Evolutionary conservation across 1,284 basidiomycete species (phyloP), one percentile per base, ranked within the genome.

Genomic region (Ganoderma meredithae): DNA sequence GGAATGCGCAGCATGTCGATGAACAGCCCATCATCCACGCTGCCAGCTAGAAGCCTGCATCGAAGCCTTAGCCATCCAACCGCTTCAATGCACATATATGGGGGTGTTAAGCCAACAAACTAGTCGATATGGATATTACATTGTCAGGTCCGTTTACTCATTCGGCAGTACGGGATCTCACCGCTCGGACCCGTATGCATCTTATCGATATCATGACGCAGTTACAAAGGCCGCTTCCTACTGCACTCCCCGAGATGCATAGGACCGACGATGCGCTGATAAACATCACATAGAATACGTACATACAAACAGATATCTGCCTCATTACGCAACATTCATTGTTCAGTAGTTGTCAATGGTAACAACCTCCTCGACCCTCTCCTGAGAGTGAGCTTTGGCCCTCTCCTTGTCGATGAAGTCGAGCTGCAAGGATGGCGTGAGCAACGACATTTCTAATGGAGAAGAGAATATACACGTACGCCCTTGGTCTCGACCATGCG

Each of bases 401-500:
- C 81, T 79, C 77, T 84, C 81, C 68, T 72, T 76, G 76, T 84
- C 83, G 65, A 84, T 56, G 71, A 76, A 82, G 76, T 84, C 82
- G 59, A 84, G 79, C 74, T 79, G 43, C 31, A 31, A 5, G 1
- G 43, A n/a, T 22, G 13, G 10, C 5, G 25, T 60, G 0, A 27
- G 36, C 40, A 8, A 19, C 15, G 22, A 25, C 15, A 15, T 15
- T 40, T 7, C 39, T 10, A 39, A 22, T 7, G 41, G 12, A 60
- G 15, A 10, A 12, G 13, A 13, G 13, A 3, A 22, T 15, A 8
- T 2, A 41, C 13, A 60, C 76, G 15, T 75, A 80, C 79, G 40
- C 83, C 84, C 76, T 82, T 83, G 72, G 81, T 82, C 79, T 85
- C 84, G 62, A 83, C 81, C 58, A 81, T 75, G 64, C 79, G 77